These are phyloP conservation scores for Cystofilobasidium capitatum DNA, from an alignment of 768 basidiomycete genomes.

Conservation along the genomic window DNA sequence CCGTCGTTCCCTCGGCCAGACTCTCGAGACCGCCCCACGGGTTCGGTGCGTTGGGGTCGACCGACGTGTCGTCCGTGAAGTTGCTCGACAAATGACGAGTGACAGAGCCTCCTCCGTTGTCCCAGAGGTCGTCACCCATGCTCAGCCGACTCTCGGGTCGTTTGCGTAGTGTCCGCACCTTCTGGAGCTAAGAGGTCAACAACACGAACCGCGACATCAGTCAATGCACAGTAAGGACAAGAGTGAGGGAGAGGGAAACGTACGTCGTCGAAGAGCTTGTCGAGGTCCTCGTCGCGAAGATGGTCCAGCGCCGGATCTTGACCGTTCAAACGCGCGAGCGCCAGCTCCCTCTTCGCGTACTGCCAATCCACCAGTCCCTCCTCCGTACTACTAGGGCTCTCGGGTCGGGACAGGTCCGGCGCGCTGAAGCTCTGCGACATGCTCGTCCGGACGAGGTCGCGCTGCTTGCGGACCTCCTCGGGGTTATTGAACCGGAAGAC, in stretches of 20 bases:
- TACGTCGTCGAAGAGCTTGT: slow-evolving; percentile 31
- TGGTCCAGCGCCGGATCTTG: slow-evolving; percentile 82
- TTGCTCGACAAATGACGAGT: slow-evolving; percentile 58
- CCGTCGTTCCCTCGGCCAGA: slow-evolving; percentile 41
- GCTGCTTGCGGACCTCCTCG: slow-evolving; percentile 82
- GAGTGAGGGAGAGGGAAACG: not conserved
- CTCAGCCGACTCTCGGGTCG: slow-evolving; percentile 57
- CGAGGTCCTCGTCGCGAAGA: slow-evolving; percentile 83
- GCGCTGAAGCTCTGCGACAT: slow-evolving; percentile 58
- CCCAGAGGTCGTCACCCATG: slow-evolving; percentile 63
- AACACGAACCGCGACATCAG: not conserved
- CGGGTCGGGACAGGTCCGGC: slow-evolving; percentile 63
- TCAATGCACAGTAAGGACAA: not conserved
- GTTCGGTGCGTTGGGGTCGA: slow-evolving; percentile 53
- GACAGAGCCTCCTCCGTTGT: slow-evolving; percentile 59
- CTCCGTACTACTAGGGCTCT: slow-evolving; percentile 54
- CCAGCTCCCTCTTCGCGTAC: slow-evolving; percentile 92
- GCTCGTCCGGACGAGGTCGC: slow-evolving; percentile 66
- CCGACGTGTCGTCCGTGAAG: slow-evolving; percentile 76
- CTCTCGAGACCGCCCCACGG: slow-evolving; percentile 47
- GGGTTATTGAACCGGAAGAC: slow-evolving; percentile 81
- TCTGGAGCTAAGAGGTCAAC: slow-evolving; percentile 35
- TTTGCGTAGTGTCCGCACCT: slow-evolving; percentile 69
- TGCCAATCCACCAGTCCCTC: slow-evolving; percentile 77
- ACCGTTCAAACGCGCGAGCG: slow-evolving; percentile 66